Conservation (phyloP, 148 eudicot genomes). For the Pharnaceum exiguum region DNA sequence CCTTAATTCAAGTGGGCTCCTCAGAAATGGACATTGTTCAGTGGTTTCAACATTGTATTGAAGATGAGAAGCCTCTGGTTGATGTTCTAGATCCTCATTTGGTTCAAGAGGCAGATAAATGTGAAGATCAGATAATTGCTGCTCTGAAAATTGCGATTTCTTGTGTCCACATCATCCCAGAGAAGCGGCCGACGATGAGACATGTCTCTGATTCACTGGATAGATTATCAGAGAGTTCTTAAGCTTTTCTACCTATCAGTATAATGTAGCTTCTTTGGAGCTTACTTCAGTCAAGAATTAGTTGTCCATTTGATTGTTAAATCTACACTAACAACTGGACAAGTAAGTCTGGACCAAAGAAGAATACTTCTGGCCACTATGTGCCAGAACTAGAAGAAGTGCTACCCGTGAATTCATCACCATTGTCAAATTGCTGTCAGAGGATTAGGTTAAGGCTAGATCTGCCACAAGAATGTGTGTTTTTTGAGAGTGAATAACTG, state of each 20-base stretch:
- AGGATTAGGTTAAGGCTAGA: background rate
- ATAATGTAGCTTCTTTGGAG: background rate
- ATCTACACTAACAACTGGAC: no score
- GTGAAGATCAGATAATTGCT: constrained; percentile 84
- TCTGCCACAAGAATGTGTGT: constrained; percentile 1
- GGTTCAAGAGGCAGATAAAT: constrained; percentile 55
- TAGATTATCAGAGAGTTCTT: constrained; percentile 39
- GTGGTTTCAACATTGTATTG: constrained; percentile 90
- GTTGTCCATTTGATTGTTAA: no score
- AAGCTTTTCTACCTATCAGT: background rate
- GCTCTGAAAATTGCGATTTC: constrained; percentile 89
- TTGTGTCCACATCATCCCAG: constrained; percentile 63
- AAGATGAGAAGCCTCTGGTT: constrained; percentile 69
- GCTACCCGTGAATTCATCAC: constrained; percentile 10
- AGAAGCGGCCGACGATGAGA: constrained; percentile 81
- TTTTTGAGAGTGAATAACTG: no score
- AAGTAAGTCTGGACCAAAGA: no score
- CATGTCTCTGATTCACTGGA: constrained; percentile 65
- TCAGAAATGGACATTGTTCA: constrained; percentile 76
- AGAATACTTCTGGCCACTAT: no score
- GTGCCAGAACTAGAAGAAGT: background rate
- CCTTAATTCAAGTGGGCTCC: constrained; percentile 59
- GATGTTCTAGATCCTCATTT: constrained; percentile 75
- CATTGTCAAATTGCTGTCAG: background rate
- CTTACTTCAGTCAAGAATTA: no score